Evolutionary conservation across 139 green algal species (phyloP).

Genomic region (Ettlia oleoabundans): DNA sequence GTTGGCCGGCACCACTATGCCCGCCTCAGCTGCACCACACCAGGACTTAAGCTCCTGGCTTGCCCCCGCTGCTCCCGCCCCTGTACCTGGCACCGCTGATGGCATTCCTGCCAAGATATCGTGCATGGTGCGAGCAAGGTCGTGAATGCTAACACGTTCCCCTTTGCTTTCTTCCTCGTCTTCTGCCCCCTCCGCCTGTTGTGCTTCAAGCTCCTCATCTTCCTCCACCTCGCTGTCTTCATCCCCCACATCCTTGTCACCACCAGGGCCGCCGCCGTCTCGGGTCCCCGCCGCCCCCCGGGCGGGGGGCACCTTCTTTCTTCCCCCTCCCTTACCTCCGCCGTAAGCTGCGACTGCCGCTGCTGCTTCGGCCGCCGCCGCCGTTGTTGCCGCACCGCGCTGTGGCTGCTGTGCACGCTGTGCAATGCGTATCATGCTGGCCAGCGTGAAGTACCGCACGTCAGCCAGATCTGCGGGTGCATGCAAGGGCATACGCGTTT

Average conservation of each 20-base stretch:
- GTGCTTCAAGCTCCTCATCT: not conserved
- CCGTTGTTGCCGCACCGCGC: not conserved
- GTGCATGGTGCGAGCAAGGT: slow-evolving; percentile 37
- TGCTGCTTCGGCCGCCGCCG: not conserved
- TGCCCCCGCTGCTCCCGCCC: no score
- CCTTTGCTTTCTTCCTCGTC: not conserved
- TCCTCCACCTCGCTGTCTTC: not conserved
- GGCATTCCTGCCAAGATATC: slow-evolving; percentile 32
- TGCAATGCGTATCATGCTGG: slow-evolving; percentile 45
- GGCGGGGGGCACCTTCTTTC: no score
- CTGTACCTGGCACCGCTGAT: no score
- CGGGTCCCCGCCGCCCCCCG: no score
- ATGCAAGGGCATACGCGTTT: not conserved
- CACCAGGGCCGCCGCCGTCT: no score
- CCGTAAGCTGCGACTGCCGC: not conserved
- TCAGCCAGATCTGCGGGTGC: slow-evolving; percentile 46
- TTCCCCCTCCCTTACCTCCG: no score
- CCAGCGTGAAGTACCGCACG: slow-evolving; percentile 72
- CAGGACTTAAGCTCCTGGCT: slow-evolving; percentile 57
- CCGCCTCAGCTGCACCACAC: slow-evolving; percentile 73
- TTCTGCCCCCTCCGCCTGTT: not conserved
- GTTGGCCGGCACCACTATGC: slow-evolving; percentile 43
- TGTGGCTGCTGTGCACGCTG: slow-evolving; percentile 14
- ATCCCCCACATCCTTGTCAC: no score
- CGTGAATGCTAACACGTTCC: not conserved